These are phyloP conservation scores for Fusarium armeniacum DNA, from an alignment of 2,329 filamentous ascomycete genomes.

Conservation along the genomic window DNA sequence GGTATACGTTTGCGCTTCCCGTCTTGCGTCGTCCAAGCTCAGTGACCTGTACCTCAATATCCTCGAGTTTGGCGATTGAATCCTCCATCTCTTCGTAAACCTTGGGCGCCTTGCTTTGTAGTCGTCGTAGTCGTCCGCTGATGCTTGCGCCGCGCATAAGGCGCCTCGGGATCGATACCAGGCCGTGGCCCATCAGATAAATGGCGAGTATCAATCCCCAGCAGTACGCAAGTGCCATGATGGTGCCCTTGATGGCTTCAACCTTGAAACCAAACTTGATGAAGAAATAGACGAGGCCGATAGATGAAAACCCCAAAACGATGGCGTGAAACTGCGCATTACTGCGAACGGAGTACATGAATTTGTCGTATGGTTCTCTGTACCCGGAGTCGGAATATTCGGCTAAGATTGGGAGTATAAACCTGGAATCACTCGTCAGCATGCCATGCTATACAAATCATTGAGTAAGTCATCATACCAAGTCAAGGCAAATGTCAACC, in stretches of 20 bases:
- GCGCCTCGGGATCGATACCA: conserved; percentile 89
- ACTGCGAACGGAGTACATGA: conserved; percentile 86
- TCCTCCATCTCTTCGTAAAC: conserved; percentile 91
- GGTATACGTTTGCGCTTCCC: conserved; percentile 79
- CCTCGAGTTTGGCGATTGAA: conserved; percentile 81
- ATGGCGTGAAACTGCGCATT: conserved; percentile 93
- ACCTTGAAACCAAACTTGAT: conserved; percentile 77
- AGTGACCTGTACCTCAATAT: conserved; percentile 83
- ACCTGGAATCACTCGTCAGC: conserved; percentile 64
- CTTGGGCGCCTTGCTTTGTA: conserved; percentile 84
- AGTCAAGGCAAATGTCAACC: conserved; percentile 94
- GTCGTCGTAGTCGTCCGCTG: conserved; percentile 77
- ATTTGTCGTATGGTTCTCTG: conserved; percentile 83
- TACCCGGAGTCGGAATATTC: conserved; percentile 97
- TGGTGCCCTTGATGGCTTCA: conserved; percentile 77
- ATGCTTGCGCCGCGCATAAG: conserved; percentile 85
- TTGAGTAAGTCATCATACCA: conserved; percentile 71
- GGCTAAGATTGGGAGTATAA: conserved; percentile 90
- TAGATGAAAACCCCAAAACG: conserved; percentile 76
- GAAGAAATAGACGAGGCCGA: conserved; percentile 87
- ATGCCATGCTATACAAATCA: not conserved
- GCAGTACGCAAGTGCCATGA: conserved; percentile 95
- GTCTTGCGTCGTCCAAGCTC: conserved; percentile 86
- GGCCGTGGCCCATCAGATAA: conserved; percentile 96
- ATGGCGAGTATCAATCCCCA: conserved; percentile 94